Conservation (phyloP, 352 stramenopile species). For the Pythium monospermum region DNA sequence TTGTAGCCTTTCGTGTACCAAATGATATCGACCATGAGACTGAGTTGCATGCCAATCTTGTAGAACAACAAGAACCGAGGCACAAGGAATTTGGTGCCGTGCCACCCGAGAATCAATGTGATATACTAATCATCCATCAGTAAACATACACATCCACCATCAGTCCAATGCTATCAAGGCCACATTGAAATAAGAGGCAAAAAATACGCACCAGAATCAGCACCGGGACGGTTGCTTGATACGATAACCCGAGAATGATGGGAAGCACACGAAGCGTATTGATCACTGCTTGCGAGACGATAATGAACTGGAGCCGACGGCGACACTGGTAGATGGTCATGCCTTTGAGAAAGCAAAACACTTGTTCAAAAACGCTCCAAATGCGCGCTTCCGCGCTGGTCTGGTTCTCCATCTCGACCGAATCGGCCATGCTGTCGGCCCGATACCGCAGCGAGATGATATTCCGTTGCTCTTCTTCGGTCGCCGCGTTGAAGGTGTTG, state of each 20-base stretch:
- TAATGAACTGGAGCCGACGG: conserved; percentile 80
- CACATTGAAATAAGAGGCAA: neutral
- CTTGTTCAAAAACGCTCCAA: conserved; percentile 75
- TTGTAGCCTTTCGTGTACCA: conserved; percentile 88
- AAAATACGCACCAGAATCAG: conserved; percentile 48
- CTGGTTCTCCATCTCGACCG: conserved; percentile 59
- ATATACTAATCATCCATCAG: conserved; percentile 42
- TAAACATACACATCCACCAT: neutral
- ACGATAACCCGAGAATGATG: conserved; percentile 82
- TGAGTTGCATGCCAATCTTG: conserved; percentile 89
- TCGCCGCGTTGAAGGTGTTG: conserved; percentile 66
- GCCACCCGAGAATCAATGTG: conserved; percentile 83
- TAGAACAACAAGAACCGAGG: conserved; percentile 84
- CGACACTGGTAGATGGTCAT: conserved; percentile 87
- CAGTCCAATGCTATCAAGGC: neutral
- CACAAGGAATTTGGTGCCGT: conserved; percentile 84
- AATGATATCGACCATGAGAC: conserved; percentile 75
- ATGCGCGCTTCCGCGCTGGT: conserved; percentile 57
- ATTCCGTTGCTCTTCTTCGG: conserved; percentile 78
- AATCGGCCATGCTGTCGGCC: conserved; percentile 80
- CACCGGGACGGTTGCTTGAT: conserved; percentile 76
- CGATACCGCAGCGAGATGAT: conserved; percentile 85
- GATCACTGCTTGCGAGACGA: conserved; percentile 78
- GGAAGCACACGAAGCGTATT: conserved; percentile 82
- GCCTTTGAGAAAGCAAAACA: conserved; percentile 87